Evolutionary conservation across 805 yeast genomes (phyloP).

Genomic region (Metschnikowia continentalis): DNA sequence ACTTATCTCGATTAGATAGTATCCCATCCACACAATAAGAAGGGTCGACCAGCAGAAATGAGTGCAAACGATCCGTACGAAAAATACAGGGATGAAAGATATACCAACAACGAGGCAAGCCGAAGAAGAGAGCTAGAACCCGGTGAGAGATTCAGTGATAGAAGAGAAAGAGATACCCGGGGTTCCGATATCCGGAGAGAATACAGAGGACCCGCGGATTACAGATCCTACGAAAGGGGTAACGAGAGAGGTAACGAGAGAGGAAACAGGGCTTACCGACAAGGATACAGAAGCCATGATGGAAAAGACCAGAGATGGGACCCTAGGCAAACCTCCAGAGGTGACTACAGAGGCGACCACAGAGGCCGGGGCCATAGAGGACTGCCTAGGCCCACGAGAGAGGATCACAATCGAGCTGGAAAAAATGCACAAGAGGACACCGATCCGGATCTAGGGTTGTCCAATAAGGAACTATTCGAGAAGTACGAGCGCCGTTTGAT

Average conservation of each 20-base stretch:
- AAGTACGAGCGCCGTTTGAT: slow-evolving; percentile 24
- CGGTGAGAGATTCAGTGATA: neutral
- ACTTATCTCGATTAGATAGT: neutral
- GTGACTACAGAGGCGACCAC: neutral
- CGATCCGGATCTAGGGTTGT: slow-evolving; percentile 15
- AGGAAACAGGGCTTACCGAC: slow-evolving; percentile 11
- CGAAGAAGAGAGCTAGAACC: slow-evolving; percentile 4
- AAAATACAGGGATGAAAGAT: neutral
- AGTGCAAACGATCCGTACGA: slow-evolving; percentile 1
- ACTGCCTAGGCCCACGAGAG: slow-evolving; percentile 7
- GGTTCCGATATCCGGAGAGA: slow-evolving; percentile 7
- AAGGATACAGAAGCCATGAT: slow-evolving; percentile 12
- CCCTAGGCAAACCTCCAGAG: slow-evolving; percentile 6
- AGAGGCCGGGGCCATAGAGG: slow-evolving; percentile 3
- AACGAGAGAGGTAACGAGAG: neutral
- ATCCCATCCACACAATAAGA: neutral
- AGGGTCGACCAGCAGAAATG: neutral
- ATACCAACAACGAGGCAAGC: neutral
- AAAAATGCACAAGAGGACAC: neutral
- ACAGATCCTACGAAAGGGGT: neutral
- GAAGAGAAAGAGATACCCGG: slow-evolving; percentile 14
- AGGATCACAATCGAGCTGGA: neutral
- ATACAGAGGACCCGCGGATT: neutral
- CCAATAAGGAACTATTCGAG: slow-evolving; percentile 21
- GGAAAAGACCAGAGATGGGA: slow-evolving; percentile 17